Percentiles rank a stretch among this genome's conserved stretches.
These are phyloP conservation scores for Musa itinerans DNA, from an alignment of 176 grass and related monocot genomes.

Conservation along the genomic window DNA sequence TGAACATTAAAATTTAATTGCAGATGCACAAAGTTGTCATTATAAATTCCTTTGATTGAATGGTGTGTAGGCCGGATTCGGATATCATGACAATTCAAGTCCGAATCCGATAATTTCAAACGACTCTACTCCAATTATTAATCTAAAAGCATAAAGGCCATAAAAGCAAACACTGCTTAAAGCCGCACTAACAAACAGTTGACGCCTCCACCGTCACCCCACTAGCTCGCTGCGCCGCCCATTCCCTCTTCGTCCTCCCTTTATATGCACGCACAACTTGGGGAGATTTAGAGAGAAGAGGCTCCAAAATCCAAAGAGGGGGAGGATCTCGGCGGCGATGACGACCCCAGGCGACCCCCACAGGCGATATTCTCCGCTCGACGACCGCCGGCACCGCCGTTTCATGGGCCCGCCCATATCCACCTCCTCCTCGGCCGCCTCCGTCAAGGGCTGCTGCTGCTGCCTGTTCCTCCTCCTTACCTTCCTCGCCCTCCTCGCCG, in stretches of 20 bases:
- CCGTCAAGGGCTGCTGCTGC: conserved; percentile 93
- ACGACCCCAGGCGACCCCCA: background rate
- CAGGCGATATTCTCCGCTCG: conserved; percentile 34
- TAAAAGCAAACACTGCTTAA: no score
- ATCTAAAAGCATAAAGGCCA: no score
- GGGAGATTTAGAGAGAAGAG: background rate
- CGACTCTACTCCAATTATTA: no score
- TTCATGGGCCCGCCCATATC: conserved; percentile 32
- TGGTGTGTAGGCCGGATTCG: no score
- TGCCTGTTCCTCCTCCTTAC: conserved; percentile 86
- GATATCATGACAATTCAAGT: no score
- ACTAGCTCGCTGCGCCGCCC: background rate
- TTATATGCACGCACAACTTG: no score
- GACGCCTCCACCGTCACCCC: background rate
- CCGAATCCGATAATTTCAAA: no score
- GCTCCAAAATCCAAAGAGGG: background rate
- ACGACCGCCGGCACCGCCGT: background rate
- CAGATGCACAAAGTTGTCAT: no score
- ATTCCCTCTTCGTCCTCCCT: background rate
- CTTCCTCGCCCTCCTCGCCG: conserved; percentile 76
- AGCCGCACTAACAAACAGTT: no score
- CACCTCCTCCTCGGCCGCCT: conserved; percentile 46
- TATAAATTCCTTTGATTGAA: no score
- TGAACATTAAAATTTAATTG: no score
- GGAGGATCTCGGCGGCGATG: conserved; percentile 1